Evolutionary conservation across 768 basidiomycete species (phyloP), one percentile per base, ranked within the genome.

Genomic region (Rhizopogon sp.): DNA sequence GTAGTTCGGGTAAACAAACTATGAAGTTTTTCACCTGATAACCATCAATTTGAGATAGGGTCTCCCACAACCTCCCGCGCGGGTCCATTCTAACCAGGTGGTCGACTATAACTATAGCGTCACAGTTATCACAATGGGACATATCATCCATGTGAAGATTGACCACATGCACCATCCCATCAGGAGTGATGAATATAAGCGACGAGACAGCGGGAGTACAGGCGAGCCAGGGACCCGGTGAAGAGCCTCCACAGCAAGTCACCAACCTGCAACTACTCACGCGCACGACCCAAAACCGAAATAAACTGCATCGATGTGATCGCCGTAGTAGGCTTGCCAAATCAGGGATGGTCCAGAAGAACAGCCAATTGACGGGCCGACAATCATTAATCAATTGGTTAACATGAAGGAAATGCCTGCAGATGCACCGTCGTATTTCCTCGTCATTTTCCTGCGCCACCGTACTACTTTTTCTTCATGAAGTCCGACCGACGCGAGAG

Each of bases 401-500:
- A 22, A 16, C 2, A 33, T 17, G 41, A 49, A 49, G 20, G 33
- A 49, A 33, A 49, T 16, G 47, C 47, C 20, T 49, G 47, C 35
- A 29, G 43, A 43, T 43, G 28, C 43, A 43, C 35, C 47, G 35
- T 49, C 35, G 22, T 22, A 49, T 49, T 49, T 35, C 20, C 47
- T 20, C 47, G 35, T 49, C 47, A 49, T 22, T 22, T 37, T 25
- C 47, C 22, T 49, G 47, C 14, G 1, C 46, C 33, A 49, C 31
- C 33, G 41, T 6, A 52, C 35, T 25, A 25, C 1, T 25, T 33
- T 43, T 35, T 54, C 54, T 58, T 47, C 58, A 50, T 50, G 55
- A 53, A 47, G 56, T 49, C 35, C 47, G 46, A 53, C 39, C 55
- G 54, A 57, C 54, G 43, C 50, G 60, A 51, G 47, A 40, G 46